A percentile compares a stretch with the other conserved stretches of the same genome.
Conservation (phyloP, 1,139 yeast genomes). For the Diutina siamensis region DNA sequence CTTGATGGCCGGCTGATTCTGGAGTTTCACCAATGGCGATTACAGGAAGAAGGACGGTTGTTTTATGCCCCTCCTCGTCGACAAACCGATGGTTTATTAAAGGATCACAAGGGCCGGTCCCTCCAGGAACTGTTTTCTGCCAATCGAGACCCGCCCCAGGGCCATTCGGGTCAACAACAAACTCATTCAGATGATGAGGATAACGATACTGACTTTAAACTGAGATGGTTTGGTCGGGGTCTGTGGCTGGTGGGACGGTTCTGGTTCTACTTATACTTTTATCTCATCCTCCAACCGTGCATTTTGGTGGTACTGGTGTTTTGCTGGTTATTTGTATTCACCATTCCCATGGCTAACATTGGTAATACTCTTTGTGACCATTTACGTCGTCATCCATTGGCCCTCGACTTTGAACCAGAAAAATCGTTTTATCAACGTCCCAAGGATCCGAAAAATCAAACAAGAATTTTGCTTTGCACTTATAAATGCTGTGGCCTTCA, state of each 20-base stretch:
- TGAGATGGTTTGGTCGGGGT: slow-evolving; percentile 83
- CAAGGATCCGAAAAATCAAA: slow-evolving; percentile 20
- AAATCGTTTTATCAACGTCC: slow-evolving; percentile 31
- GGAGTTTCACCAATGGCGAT: slow-evolving; percentile 86
- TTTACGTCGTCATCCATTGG: slow-evolving; percentile 83
- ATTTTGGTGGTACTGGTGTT: slow-evolving; percentile 41
- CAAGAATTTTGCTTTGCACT: slow-evolving; percentile 55
- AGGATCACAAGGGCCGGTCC: slow-evolving; percentile 35
- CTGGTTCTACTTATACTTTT: slow-evolving; percentile 63
- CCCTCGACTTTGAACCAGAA: slow-evolving; percentile 59
- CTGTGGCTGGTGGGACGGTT: slow-evolving; percentile 82
- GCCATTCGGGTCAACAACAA: slow-evolving; percentile 7
- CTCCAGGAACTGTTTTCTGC: slow-evolving; percentile 17
- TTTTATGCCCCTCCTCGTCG: slow-evolving; percentile 60
- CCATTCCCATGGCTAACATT: slow-evolving; percentile 86
- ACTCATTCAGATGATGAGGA: slow-evolving; percentile 16
- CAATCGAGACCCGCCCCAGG: not conserved
- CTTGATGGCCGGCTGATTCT: slow-evolving; percentile 78
- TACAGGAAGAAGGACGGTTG: slow-evolving; percentile 58
- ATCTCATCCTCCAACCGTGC: slow-evolving; percentile 59
- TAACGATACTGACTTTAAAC: slow-evolving; percentile 26
- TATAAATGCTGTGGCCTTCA: slow-evolving; percentile 87
- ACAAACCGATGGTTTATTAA: slow-evolving; percentile 24
- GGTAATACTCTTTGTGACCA: slow-evolving; percentile 54
- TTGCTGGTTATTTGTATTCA: slow-evolving; percentile 78